phyloP scores from a whole-genome alignment of 164 flowering plant genomes.

The Santalum album region DNA sequence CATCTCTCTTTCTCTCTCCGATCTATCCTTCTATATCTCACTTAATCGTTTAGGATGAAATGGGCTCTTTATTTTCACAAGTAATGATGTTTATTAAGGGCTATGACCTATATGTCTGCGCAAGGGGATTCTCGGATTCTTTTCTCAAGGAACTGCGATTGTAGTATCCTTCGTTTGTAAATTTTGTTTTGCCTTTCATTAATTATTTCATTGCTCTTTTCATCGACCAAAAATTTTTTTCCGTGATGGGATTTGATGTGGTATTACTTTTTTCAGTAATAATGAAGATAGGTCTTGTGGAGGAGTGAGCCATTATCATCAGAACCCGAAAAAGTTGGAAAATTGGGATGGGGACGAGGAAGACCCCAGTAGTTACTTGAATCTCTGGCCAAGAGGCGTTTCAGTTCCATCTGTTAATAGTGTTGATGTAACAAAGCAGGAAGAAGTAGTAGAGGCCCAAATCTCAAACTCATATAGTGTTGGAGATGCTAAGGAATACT shows the following conservation, averaged over 20 bases:
- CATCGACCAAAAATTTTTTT: not conserved
- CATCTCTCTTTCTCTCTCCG: not conserved
- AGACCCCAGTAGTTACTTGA: constrained; percentile 7
- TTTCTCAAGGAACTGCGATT: too few relatives aligned
- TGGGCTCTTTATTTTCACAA: too few relatives aligned
- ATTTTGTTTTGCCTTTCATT: too few relatives aligned
- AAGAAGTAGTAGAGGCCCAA: constrained; percentile 11
- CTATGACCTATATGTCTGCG: too few relatives aligned
- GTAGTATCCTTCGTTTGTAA: too few relatives aligned
- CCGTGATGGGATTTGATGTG: not conserved
- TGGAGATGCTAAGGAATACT: constrained; percentile 13
- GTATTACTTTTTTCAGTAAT: constrained; percentile 6
- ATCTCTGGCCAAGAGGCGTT: constrained; percentile 4
- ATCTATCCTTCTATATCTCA: not conserved
- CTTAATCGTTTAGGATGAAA: too few relatives aligned
- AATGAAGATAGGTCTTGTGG: constrained; percentile 16
- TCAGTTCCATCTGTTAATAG: not conserved
- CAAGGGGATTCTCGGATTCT: too few relatives aligned
- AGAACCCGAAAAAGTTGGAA: constrained; percentile 19
- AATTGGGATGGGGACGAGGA: constrained; percentile 19
- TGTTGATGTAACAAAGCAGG: constrained; percentile 14
- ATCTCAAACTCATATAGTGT: constrained; percentile 4
- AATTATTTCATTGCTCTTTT: not conserved
- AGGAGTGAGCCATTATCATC: constrained; percentile 2
- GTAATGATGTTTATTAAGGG: too few relatives aligned